phyloP scores from a whole-genome alignment of 2,329 filamentous ascomycete species.

The Saccharata proteae region DNA sequence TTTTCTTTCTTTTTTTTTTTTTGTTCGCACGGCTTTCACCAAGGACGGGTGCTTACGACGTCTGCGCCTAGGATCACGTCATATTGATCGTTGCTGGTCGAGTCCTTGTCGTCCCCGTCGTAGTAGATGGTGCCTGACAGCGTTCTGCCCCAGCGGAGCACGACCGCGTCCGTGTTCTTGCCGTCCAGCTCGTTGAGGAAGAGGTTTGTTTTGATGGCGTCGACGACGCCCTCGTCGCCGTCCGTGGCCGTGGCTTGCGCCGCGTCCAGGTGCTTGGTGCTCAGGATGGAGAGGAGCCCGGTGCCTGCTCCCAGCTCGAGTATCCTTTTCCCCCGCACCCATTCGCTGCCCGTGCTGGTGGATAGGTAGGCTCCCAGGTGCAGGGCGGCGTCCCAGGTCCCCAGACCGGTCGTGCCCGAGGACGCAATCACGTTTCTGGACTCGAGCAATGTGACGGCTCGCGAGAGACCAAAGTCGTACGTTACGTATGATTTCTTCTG shows the following conservation, averaged over 20 bases:
- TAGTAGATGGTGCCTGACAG: slow-evolving; percentile 11
- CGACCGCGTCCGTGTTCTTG: slow-evolving; percentile 26
- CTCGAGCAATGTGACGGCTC: slow-evolving; percentile 53
- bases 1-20: slow-evolving; percentile 1
- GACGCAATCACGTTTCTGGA: slow-evolving; percentile 57
- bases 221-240: slow-evolving; percentile 60
- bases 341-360: slow-evolving; percentile 27
- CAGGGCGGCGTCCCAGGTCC: slow-evolving; percentile 72
- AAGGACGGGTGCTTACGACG: slow-evolving; percentile 48
- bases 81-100: slow-evolving; percentile 24
- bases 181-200: slow-evolving; percentile 54
- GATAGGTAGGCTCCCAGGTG: slow-evolving; percentile 59
- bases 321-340: slow-evolving; percentile 44
- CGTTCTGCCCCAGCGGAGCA: slow-evolving; percentile 51
- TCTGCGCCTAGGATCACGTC: slow-evolving; percentile 66
- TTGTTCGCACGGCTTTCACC: slow-evolving; percentile 1
- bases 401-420: slow-evolving; percentile 60
- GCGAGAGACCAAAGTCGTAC: slow-evolving; percentile 38
- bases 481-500: slow-evolving; percentile 67
- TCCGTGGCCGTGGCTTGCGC: slow-evolving; percentile 56
- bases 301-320: slow-evolving; percentile 68
- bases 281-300: slow-evolving; percentile 62
- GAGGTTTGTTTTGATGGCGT: slow-evolving; percentile 54
- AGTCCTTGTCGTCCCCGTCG: slow-evolving; percentile 22
- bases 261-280: slow-evolving; percentile 53